Conservation (phyloP, 768 basidiomycete species). For the Trametes sanguinea region DNA sequence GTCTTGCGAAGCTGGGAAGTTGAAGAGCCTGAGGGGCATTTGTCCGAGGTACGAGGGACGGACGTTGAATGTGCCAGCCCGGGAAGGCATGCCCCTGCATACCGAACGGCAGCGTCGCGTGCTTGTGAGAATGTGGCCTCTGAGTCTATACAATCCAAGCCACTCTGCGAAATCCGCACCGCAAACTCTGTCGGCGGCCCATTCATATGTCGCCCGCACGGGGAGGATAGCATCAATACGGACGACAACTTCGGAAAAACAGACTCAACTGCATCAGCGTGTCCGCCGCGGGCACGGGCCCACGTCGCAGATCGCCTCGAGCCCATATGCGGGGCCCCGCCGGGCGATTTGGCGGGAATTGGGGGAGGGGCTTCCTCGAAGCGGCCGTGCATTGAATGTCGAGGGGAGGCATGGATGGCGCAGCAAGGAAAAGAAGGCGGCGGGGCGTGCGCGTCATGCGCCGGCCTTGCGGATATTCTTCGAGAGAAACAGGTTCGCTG, state of each 20-base stretch:
- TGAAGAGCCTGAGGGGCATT: neutral
- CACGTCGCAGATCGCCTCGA: neutral
- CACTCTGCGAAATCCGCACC: neutral
- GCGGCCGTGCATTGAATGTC: neutral
- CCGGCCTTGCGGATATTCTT: conserved; percentile 3
- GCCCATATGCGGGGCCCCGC: neutral
- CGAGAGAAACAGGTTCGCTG: neutral
- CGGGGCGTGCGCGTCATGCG: conserved; percentile 2
- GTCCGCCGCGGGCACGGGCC: neutral
- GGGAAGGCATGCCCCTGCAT: neutral
- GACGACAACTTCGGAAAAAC: conserved; percentile 14
- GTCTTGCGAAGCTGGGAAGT: neutral
- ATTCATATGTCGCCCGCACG: neutral
- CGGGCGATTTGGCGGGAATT: neutral
- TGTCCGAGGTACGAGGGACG: neutral
- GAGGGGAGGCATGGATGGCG: neutral
- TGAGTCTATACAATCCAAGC: neutral
- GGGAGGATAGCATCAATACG: neutral
- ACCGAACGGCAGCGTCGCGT: neutral
- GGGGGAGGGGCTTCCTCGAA: neutral
- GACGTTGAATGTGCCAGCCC: neutral
- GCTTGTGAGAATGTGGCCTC: neutral
- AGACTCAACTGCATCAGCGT: neutral
- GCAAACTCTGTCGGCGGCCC: neutral
- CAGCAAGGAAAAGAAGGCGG: neutral